These are phyloP conservation scores for Oropetium thomaeum DNA, from an alignment of 176 grass and related monocot genomes.

Conservation along the genomic window DNA sequence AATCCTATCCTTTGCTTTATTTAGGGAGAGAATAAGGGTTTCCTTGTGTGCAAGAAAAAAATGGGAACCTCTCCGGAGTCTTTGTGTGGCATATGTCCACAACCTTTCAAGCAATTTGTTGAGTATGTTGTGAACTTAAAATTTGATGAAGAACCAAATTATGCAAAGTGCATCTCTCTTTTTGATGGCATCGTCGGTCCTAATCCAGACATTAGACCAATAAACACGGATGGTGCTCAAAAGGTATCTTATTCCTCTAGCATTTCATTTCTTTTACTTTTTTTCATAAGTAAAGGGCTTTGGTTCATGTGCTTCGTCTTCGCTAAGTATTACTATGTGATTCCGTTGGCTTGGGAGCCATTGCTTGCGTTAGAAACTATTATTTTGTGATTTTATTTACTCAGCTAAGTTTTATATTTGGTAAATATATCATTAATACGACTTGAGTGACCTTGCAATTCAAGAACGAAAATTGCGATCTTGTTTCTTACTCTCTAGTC, in stretches of 20 bases:
- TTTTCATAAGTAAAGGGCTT: slow-evolving; percentile 19
- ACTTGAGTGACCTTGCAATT: not conserved
- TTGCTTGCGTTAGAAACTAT: not conserved
- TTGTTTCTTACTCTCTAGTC: not conserved
- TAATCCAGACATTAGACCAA: slow-evolving; percentile 84
- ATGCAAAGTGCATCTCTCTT: slow-evolving; percentile 84
- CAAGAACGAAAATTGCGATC: slow-evolving; percentile 14
- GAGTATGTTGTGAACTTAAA: slow-evolving; percentile 96
- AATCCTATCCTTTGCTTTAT: slow-evolving; percentile 21
- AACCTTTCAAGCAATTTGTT: slow-evolving; percentile 84
- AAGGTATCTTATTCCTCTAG: slow-evolving; percentile 51
- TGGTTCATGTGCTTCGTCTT: not conserved
- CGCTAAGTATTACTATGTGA: not conserved
- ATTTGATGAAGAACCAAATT: slow-evolving; percentile 95
- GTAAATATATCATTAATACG: not conserved
- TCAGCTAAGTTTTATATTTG: not conserved
- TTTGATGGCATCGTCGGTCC: slow-evolving; percentile 93
- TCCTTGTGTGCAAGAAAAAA: slow-evolving; percentile 97
- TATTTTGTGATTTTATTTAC: not conserved
- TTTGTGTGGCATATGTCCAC: slow-evolving; percentile 86
- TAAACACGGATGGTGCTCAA: slow-evolving; percentile 95
- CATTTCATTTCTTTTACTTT: not conserved
- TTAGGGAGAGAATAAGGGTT: slow-evolving; percentile 96
- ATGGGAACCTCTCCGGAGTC: slow-evolving; percentile 82
- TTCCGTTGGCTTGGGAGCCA: not conserved